Evolutionary conservation across 169 alveolate genomes (phyloP).

Genomic region (Eimeria maxima): DNA sequence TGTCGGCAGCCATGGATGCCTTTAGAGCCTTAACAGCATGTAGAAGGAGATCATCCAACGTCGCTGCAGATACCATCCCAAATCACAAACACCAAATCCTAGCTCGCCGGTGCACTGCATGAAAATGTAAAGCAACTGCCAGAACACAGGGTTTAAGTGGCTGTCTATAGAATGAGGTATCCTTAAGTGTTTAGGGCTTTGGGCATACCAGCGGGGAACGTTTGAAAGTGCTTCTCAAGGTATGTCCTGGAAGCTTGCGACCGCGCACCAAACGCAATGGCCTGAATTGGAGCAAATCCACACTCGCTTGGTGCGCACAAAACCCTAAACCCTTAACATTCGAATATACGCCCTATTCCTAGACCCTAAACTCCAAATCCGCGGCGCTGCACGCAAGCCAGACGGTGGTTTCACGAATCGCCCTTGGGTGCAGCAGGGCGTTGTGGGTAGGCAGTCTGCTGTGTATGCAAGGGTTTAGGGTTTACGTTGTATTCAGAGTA

Average conservation of each 20-base stretch:
- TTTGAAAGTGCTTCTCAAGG: constrained; percentile 96
- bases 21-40: constrained; percentile 83
- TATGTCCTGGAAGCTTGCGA: constrained; percentile 98
- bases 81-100: constrained; percentile 17
- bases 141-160: constrained; percentile 67
- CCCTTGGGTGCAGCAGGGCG: no score
- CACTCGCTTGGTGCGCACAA: background rate
- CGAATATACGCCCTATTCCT: background rate
- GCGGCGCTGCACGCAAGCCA: background rate
- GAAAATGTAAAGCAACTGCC: background rate
- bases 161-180: constrained; percentile 89
- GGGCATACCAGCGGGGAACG: constrained; percentile 91
- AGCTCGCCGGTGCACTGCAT: background rate
- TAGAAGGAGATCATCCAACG: constrained; percentile 79
- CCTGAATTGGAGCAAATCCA: constrained; percentile 85
- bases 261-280: constrained; percentile 98
- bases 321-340: constrained; percentile 18
- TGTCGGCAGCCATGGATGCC: constrained; percentile 82
- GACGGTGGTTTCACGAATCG: background rate
- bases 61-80: constrained; percentile 54
- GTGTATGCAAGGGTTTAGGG: constrained; percentile 32
- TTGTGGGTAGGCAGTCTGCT: no score
- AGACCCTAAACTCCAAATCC: background rate
- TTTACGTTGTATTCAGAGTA: constrained; percentile 95
- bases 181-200: constrained; percentile 17